phyloP scores from a whole-genome alignment of 2,329 filamentous ascomycete genomes.

The Colletotrichum scovillei region DNA sequence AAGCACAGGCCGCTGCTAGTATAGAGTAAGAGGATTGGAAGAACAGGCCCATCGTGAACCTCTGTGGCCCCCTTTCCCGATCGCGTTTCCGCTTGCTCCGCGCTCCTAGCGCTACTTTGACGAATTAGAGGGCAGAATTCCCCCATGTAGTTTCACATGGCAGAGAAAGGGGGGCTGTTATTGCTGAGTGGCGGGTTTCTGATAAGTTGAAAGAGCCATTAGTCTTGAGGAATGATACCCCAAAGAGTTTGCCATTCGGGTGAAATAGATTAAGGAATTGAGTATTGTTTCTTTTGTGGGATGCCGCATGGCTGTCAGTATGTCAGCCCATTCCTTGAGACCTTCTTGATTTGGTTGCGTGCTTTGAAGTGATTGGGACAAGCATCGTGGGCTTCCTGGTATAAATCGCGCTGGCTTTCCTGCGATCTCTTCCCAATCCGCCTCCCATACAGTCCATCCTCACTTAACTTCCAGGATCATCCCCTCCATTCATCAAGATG shows the following conservation, averaged over 20 bases:
- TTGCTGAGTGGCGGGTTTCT: slow-evolving; percentile 31
- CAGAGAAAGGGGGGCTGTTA: background rate
- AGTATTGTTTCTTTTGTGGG: background rate
- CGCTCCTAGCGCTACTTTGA: background rate
- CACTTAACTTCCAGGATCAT: background rate
- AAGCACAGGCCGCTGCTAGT: slow-evolving; percentile 2
- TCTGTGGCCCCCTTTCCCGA: background rate
- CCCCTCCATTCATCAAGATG: background rate
- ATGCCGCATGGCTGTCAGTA: background rate
- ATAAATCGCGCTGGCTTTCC: background rate
- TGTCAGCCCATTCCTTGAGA: background rate
- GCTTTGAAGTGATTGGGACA: background rate
- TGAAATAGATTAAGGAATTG: slow-evolving; percentile 4
- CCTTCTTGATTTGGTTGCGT: background rate
- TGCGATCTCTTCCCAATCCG: background rate
- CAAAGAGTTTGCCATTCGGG: background rate
- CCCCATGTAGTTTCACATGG: slow-evolving; percentile 7
- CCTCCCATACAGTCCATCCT: background rate
- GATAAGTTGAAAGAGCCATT: slow-evolving; percentile 6
- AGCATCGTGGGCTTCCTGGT: background rate
- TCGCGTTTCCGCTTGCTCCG: slow-evolving; percentile 6
- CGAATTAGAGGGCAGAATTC: background rate
- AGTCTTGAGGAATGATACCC: background rate
- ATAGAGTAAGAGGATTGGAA: background rate
- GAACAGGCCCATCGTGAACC: background rate